Evolutionary conservation across 2,329 filamentous ascomycete genomes (phyloP).

Genomic region (Albophoma yamanashiensis): DNA sequence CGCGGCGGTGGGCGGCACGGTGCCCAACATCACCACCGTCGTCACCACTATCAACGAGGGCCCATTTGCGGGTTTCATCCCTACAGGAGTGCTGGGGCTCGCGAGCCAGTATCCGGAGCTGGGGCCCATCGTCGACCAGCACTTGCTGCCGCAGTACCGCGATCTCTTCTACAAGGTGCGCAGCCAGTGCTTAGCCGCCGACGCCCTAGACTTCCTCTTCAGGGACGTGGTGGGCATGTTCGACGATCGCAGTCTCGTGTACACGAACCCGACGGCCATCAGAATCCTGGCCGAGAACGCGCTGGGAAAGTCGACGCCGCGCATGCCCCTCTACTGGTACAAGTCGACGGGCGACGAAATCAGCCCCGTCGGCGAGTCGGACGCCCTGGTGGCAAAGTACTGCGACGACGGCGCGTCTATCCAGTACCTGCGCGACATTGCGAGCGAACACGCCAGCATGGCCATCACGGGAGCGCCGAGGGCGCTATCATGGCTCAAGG

Average conservation of each 20-base stretch:
- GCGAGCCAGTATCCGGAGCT: slow-evolving; percentile 12
- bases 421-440: slow-evolving; percentile 29
- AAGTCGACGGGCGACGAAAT: slow-evolving; percentile 37
- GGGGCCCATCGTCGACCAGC: slow-evolving; percentile 3
- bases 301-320: slow-evolving; percentile 26
- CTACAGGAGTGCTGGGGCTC: slow-evolving; percentile 11
- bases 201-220: slow-evolving; percentile 14
- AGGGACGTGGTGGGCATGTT: slow-evolving; percentile 31
- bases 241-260: slow-evolving; percentile 18
- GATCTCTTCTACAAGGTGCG: slow-evolving; percentile 17
- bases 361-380: slow-evolving; percentile 30
- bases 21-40: slow-evolving; percentile 9
- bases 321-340: slow-evolving; percentile 38
- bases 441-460: slow-evolving; percentile 24
- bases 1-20: slow-evolving; percentile 13
- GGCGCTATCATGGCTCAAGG: slow-evolving; percentile 8
- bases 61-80: slow-evolving; percentile 9
- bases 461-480: slow-evolving; percentile 6
- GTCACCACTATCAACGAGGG: slow-evolving; percentile 8
- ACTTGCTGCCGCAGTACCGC: slow-evolving; percentile 8
- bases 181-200: slow-evolving; percentile 14
- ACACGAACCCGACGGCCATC: slow-evolving; percentile 9
- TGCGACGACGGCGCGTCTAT: slow-evolving; percentile 30
- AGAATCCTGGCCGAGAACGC: slow-evolving; percentile 16
- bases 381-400: slow-evolving; percentile 28